Evolutionary conservation across 2,329 filamentous ascomycete species (phyloP), one percentile per base, ranked within the genome.

Genomic region (Neofusicoccum umdonicola): DNA sequence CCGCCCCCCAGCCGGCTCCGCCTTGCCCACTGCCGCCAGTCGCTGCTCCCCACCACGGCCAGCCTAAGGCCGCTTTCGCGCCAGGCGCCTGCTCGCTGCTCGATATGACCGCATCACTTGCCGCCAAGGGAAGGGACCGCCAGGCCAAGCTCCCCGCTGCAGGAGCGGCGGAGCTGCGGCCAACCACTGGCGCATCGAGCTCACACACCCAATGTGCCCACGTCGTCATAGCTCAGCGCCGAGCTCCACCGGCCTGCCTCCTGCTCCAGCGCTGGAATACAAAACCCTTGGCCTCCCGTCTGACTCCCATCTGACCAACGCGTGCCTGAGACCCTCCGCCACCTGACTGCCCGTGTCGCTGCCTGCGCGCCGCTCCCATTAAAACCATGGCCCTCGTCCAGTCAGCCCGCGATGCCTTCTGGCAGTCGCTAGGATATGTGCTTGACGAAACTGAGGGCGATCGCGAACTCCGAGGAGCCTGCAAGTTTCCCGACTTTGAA

Each of bases 401-500:
- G 15, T 57, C 41, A 13, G 52, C 52, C 39, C 52, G 52, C 19
- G 52, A 57, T 44, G 52, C 52, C 52, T 57, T 57, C 22, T 57
- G 52, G 52, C 52, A 57, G 27, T n/a, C 52, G 22, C 22, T 57
- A 13, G 52, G 52, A 19, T 57, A 57, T 39, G 22, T 22, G 13
- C 19, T 31, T 3, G 27, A 61, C 13, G 57, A 62, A 34, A 62
- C 60, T 1, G 45, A 62, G 17, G 47, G 19, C 17, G 60, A 62
- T n/a, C 44, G 47, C 42, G 47, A 62, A 15, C 34, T 44, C 19
- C 27, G 60, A 11, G 17, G n/a, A 31, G 35, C 41, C 2, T 34
- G 39, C 17, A 67, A 70, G 9, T 78, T 78, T 52, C 60, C 71
- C 27, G 73, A 74, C 37, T 76, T 77, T 66, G 76, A 78, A 70